phyloP scores from a whole-genome alignment of 306 rosid genomes.

The Prunus padus region DNA sequence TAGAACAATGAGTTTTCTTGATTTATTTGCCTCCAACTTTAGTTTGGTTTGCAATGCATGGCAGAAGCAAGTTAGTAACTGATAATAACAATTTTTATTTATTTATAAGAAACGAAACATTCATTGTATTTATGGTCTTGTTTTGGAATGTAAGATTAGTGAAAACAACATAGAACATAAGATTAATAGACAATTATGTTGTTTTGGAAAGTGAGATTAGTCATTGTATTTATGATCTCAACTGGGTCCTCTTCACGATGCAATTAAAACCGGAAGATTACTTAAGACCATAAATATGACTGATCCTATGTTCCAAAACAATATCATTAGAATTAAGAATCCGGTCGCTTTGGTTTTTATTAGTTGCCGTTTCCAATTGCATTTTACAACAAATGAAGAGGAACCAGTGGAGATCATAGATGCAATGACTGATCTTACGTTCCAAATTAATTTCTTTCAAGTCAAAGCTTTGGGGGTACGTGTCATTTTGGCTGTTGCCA shows the following conservation, averaged over 20 bases:
- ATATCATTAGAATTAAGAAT: too few species aligned
- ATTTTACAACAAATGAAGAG: too few species aligned
- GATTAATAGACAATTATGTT: background rate
- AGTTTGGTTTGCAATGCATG: background rate
- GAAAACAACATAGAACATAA: too few species aligned
- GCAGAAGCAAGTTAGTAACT: background rate
- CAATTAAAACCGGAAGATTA: background rate
- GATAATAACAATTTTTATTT: background rate
- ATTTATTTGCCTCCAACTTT: background rate
- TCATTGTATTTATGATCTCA: background rate
- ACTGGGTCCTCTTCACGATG: background rate
- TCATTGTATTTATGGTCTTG: background rate
- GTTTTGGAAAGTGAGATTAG: background rate
- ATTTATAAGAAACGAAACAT: background rate
- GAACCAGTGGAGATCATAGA: too few species aligned
- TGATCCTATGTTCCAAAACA: background rate
- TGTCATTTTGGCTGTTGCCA: background rate
- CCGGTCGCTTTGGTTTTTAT: background rate
- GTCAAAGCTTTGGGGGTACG: background rate
- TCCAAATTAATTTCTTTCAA: too few species aligned
- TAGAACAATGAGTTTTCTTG: background rate
- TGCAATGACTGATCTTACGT: too few species aligned
- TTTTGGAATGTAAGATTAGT: background rate
- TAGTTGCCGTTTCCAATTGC: background rate
- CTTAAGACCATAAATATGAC: background rate